Base-by-base conservation (phyloP, 2,329 filamentous ascomycete genomes). In the Cladosporium oxysporum region DNA sequence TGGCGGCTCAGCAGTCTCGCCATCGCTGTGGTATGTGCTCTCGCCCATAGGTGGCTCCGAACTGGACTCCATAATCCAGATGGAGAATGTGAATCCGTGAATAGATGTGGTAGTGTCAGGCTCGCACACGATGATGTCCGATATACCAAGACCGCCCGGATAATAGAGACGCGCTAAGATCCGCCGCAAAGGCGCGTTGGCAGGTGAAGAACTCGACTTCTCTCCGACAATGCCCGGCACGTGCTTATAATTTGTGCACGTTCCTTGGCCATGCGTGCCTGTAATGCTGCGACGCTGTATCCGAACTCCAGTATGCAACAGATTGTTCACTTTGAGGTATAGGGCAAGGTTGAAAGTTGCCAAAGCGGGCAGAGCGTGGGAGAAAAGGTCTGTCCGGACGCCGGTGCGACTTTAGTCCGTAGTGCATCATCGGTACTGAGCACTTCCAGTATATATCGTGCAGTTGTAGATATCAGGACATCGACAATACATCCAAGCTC, bases 141-240 rank as follows among this genome's bases (percentile, higher is more conserved):
- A 21, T 63, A 63, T 49, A 63, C 61, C 61, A 63, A 63, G 61
- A 63, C 52, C 47, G 61, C 55, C 41, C 37, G 60, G 61, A 47
- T 63, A 29, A 14, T n/a, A 55, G 18, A 57, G 35, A 57, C 61
- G 61, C 61, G 61, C 50, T 63, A 63, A 47, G 61, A 31, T 63
- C 61, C 50, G 31, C 61, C 23, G n/a, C 31, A n/a, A 63, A 18
- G 29, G 37, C 61, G 49, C 61, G 50, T 44, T 50, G 35, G 49
- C 37, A 33, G 50, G 10, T 37, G 21, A 57, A 28, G 29, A 62
- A 23, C 14, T 21, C 28, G 49, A 53, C 29, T 29, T 53, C 16
- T 29, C 52, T 47, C 61, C 61, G 61, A 63, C 35, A 29, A 21
- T 21, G 8, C 33, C 61, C 61, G 61, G 33, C 7, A 10, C 33